These are phyloP conservation scores for Boletus pseudo-olivaceus DNA, from an alignment of 768 basidiomycete genomes.

Conservation along the genomic window DNA sequence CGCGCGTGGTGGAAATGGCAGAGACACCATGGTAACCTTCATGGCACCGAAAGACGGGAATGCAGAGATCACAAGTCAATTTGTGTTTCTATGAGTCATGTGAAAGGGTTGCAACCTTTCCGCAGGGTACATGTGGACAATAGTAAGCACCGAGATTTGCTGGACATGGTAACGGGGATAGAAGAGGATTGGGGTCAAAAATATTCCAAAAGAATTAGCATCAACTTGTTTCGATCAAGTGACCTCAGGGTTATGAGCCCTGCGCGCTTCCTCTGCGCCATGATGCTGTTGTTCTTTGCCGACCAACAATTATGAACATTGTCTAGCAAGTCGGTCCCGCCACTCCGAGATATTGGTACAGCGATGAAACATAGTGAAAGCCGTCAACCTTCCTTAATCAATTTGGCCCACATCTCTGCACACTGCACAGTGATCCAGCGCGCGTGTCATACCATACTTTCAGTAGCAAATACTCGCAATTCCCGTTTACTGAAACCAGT, in stretches of 20 bases:
- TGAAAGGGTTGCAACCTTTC: too few relatives aligned
- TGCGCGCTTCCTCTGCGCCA: constrained; percentile 49
- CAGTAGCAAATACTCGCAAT: neutral
- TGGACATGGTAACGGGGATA: too few relatives aligned
- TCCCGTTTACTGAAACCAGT: neutral
- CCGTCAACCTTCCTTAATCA: neutral
- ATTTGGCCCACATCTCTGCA: neutral
- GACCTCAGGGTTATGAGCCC: constrained; percentile 50
- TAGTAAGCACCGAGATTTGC: too few relatives aligned
- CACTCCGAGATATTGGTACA: neutral
- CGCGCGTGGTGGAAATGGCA: too few relatives aligned
- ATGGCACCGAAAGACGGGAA: too few relatives aligned
- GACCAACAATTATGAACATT: too few relatives aligned
- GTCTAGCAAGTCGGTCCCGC: neutral
- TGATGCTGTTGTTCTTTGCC: constrained; percentile 29
- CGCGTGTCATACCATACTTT: neutral
- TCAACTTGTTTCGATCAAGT: constrained; percentile 47
- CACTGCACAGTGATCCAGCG: too few relatives aligned
- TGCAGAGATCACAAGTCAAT: too few relatives aligned
- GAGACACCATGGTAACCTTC: too few relatives aligned
- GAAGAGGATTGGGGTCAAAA: neutral
- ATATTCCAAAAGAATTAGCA: constrained; percentile 19
- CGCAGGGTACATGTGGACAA: too few relatives aligned
- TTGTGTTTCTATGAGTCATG: too few relatives aligned
- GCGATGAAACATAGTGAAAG: too few relatives aligned